Evolutionary conservation across 2,329 filamentous ascomycete genomes (phyloP).

Genomic region (Phaeophleospora eucalypticola): DNA sequence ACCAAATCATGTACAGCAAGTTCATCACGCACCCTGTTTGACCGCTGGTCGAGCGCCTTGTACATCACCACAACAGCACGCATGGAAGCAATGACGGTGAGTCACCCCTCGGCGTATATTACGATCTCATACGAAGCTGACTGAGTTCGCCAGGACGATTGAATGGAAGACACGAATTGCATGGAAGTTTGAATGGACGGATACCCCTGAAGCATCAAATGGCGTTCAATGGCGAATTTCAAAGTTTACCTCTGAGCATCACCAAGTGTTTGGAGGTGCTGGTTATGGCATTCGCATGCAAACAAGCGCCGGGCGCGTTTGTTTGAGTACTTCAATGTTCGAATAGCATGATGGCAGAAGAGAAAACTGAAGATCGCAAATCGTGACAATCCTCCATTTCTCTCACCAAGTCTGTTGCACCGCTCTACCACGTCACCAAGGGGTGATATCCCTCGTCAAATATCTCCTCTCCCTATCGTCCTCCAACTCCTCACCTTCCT

Average conservation of each 20-base stretch:
- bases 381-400: not conserved
- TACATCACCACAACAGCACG: too few species aligned
- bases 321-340: not conserved
- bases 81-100: too few species aligned
- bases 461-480: not conserved
- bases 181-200: not conserved
- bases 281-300: too few species aligned
- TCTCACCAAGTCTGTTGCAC: too few species aligned
- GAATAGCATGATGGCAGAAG: not conserved
- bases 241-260: not conserved
- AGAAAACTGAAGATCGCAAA: not conserved
- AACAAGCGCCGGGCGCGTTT: not conserved
- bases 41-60: too few species aligned
- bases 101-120: too few species aligned
- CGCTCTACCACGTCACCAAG: constrained; percentile 1
- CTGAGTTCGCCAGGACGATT: constrained; percentile 2
- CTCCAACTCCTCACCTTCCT: not conserved
- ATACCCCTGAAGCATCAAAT: not conserved
- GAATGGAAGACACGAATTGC: constrained; percentile 2
- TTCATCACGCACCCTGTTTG: too few species aligned
- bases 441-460: constrained; percentile 10
- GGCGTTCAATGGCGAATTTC: not conserved
- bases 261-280: not conserved
- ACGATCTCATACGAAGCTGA: too few species aligned
- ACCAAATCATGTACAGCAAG: too few species aligned